Conservation (phyloP, 345 rosid genomes). For the Eucalyptus decipiens region DNA sequence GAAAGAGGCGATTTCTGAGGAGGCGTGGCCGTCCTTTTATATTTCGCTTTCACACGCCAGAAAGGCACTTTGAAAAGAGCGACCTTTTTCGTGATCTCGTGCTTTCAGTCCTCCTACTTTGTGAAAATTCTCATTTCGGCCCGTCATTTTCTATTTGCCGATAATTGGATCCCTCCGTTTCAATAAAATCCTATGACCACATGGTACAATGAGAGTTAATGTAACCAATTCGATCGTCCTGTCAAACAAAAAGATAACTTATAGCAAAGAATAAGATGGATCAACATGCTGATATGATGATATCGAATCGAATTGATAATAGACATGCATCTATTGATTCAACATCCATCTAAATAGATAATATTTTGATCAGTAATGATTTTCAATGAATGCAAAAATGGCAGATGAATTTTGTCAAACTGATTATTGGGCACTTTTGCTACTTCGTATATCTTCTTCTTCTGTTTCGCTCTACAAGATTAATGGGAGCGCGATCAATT, state of each 20-base stretch:
- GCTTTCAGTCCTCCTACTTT: neutral
- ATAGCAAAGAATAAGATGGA: neutral
- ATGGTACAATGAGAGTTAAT: neutral
- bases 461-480: neutral
- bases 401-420: neutral
- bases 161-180: neutral
- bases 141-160: neutral
- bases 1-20: neutral
- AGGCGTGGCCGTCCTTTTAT: neutral
- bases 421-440: neutral
- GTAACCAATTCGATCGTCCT: neutral
- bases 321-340: fast-evolving
- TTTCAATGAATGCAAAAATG: neutral
- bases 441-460: neutral
- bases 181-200: neutral
- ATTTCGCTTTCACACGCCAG: neutral
- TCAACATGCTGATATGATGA: neutral
- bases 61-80: neutral
- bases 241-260: neutral
- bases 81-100: neutral
- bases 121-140: neutral
- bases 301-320: neutral
- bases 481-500: neutral
- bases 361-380: neutral
- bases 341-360: neutral